Percentiles rank a stretch among this genome's conserved stretches.
These are phyloP conservation scores for Isabelozyma heimii DNA, from an alignment of 805 yeast species.

Conservation along the genomic window DNA sequence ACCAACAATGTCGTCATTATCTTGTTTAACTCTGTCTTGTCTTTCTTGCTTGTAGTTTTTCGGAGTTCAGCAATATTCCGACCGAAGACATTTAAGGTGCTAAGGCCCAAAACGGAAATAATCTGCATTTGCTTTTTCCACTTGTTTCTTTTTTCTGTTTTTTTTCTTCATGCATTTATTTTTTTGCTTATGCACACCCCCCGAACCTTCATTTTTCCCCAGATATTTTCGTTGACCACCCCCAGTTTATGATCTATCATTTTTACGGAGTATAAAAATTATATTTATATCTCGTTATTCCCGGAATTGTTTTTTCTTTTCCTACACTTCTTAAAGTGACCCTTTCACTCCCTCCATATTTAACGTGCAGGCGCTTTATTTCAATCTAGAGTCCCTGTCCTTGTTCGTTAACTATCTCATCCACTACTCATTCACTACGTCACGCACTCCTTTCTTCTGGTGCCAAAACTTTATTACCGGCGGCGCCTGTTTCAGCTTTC, in stretches of 20 bases:
- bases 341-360: too few species aligned
- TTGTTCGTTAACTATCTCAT: too few species aligned
- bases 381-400: too few species aligned
- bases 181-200: neutral
- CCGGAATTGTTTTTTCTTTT: neutral
- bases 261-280: neutral
- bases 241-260: neutral
- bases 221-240: neutral
- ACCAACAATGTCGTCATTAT: conserved; percentile 40
- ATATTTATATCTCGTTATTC: neutral
- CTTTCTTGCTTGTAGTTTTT: neutral
- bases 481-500: too few species aligned
- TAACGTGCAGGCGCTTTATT: too few species aligned
- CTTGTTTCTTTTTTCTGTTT: neutral
- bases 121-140: neutral
- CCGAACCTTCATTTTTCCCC: neutral
- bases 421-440: too few species aligned
- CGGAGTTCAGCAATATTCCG: neutral
- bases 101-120: neutral
- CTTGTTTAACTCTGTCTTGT: neutral
- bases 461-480: too few species aligned
- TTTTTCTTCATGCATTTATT: neutral
- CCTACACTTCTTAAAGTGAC: too few species aligned
- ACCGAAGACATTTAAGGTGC: neutral
- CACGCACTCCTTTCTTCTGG: too few species aligned